Evolutionary conservation across 768 basidiomycete genomes (phyloP).

Genomic region (Harrya chromipes): DNA sequence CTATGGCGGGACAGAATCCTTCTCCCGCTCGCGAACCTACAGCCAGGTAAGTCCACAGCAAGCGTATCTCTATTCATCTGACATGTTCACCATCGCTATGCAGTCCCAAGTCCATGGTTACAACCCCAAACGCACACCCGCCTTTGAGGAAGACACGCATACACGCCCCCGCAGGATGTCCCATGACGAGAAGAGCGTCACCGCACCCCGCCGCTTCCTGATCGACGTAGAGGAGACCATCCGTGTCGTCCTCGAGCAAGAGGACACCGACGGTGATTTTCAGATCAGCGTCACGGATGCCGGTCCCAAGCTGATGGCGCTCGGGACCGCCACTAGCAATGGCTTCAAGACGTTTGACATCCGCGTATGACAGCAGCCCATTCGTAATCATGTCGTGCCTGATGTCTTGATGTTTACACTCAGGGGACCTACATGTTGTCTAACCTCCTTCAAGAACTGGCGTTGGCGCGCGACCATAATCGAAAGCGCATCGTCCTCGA

Average conservation of each 20-base stretch:
- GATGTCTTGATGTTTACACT: constrained; percentile 9
- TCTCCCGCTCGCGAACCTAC: constrained; percentile 83
- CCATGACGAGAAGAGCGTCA: constrained; percentile 85
- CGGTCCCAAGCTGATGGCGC: constrained; percentile 92
- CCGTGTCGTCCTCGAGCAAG: constrained; percentile 92
- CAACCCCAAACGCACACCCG: constrained; percentile 64
- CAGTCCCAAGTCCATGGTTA: constrained; percentile 74
- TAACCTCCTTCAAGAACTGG: constrained; percentile 97
- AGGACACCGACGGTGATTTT: constrained; percentile 96
- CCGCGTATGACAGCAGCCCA: constrained; percentile 48
- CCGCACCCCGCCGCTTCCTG: constrained; percentile 83
- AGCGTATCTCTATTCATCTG: constrained; percentile 6
- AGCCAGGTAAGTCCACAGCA: constrained; percentile 58
- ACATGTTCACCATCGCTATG: constrained; percentile 15
- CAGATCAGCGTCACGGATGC: constrained; percentile 96
- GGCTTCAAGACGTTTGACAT: constrained; percentile 98
- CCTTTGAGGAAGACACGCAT: constrained; percentile 78
- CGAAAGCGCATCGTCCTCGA: constrained; percentile 98
- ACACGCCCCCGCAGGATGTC: constrained; percentile 76
- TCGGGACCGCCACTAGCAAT: constrained; percentile 96
- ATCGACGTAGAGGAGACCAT: constrained; percentile 99
- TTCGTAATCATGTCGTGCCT: background rate
- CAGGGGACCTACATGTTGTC: constrained; percentile 99
- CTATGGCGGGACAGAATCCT: constrained; percentile 78
- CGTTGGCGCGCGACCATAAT: constrained; percentile 91